Evolutionary conservation across 192 early-diverging fungal species (phyloP), one percentile per base, ranked within the genome.

Genomic region (Podila minutissima): DNA sequence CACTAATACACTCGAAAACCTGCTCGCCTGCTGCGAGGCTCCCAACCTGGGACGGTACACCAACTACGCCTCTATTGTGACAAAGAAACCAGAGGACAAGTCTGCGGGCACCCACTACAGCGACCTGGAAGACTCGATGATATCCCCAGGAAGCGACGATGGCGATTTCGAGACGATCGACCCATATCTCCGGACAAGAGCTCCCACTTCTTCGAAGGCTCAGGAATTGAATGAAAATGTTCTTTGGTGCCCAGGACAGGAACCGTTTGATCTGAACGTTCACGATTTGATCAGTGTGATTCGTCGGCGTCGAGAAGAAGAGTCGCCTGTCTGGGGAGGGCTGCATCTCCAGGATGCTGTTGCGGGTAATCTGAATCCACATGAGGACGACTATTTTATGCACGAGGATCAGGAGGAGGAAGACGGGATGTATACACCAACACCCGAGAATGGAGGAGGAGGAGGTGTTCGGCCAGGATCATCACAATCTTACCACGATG

Each of bases 21-120:
- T 90, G 26, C 72, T 83, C 48, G 62, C 74, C 6, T 88, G 87
- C 59, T 88, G 87, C 41, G 28, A 69, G 37, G 71, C 87, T 22
- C 59, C 82, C 20, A 83, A 84, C 57, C 74, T 90, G 41, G 89
- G 89, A 55, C 66, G 86, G 73, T 90, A 84, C 61, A 81, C 77
- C 67, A 73, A 73, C 58, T 81, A 81, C 60, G 71, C 77, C 5
- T 28, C 70, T 9, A 69, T 69, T 9, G 59, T 81, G 41, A 57
- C 77, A 5, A 58, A 49, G 28, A 62, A 29, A 5, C n/a, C 61
- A 26, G 59, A 65, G 4, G 53, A 41, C 6, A 17, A 28, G n/a
- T 28, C 61, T 26, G 59, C 61, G 13, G 11, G 22, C 31, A 48
- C 6, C 5, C 26, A 31, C 11, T 35, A 11, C 33, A 33, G 17